A percentile compares a stretch with the other conserved stretches of the same genome.
These are phyloP conservation scores for Talaromyces sp. DNA, from an alignment of 2,329 filamentous ascomycete species.

Conservation along the genomic window DNA sequence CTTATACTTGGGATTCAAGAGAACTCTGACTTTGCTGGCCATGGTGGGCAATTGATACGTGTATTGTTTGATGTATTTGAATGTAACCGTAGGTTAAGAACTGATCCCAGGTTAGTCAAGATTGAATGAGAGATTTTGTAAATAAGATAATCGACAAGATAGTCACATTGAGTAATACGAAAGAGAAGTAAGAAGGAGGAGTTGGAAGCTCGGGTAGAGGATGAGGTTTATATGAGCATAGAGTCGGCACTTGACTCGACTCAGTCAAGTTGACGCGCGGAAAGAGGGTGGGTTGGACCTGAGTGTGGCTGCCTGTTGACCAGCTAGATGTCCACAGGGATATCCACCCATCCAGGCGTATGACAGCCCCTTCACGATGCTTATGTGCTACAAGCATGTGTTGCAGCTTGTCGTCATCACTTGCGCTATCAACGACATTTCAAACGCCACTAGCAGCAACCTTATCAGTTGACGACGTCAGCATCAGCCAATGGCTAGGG, in stretches of 20 bases:
- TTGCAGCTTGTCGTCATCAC: slow-evolving; percentile 9
- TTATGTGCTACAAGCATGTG: neutral
- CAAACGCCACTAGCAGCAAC: slow-evolving; percentile 1
- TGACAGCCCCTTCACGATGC: neutral
- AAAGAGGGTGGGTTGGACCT: neutral
- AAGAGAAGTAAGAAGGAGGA: neutral
- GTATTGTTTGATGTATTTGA: no score
- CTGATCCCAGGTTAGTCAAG: no score
- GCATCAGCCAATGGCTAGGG: neutral
- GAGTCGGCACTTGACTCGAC: neutral
- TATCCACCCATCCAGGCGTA: neutral
- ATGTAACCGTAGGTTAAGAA: no score
- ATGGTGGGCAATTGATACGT: slow-evolving; percentile 24
- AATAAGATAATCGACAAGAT: neutral
- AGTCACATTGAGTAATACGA: no score
- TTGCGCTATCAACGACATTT: neutral
- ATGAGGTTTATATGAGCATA: slow-evolving; percentile 6
- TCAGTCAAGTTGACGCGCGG: neutral
- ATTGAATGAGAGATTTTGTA: neutral
- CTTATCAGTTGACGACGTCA: slow-evolving; percentile 9
- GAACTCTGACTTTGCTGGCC: slow-evolving; percentile 47
- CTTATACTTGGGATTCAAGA: slow-evolving; percentile 59
- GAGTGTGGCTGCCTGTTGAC: slow-evolving; percentile 6
- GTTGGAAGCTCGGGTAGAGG: neutral
- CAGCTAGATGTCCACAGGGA: neutral